These are phyloP conservation scores for Trichoderma harzianum DNA, from an alignment of 2,329 filamentous ascomycete species.

Conservation along the genomic window DNA sequence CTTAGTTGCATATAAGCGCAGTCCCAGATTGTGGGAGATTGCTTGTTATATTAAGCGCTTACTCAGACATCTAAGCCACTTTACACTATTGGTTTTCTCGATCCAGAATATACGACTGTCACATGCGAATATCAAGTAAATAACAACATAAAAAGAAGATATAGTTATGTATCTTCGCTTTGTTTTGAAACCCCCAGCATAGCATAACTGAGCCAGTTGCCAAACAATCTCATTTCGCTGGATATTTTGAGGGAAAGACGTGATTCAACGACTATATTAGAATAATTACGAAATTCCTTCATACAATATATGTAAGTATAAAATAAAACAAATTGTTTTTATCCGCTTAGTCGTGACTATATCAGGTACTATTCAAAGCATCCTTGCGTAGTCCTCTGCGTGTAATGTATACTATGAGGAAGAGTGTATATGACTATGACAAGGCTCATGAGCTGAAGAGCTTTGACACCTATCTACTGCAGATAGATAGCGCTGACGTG, in stretches of 20 bases:
- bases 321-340: not conserved
- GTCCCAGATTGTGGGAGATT: not conserved
- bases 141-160: not conserved
- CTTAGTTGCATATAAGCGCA: not conserved
- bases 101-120: not conserved
- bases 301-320: not conserved
- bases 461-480: not conserved
- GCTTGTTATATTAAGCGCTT: not conserved
- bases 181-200: not conserved
- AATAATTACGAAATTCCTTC: not conserved
- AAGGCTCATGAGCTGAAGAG: not conserved
- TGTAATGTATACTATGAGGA: not conserved
- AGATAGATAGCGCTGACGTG: not conserved
- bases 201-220: not conserved
- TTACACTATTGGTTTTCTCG: not conserved
- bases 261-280: not conserved
- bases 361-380: not conserved
- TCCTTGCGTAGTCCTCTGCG: not conserved
- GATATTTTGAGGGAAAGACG: not conserved
- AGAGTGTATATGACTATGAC: too few relatives aligned
- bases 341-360: not conserved
- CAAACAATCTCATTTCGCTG: accelerated
- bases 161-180: not conserved
- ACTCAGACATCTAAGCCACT: not conserved
- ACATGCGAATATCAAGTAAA: not conserved